Conservation (phyloP, 176 grass and related monocot genomes). For the Juncus effusus region DNA sequence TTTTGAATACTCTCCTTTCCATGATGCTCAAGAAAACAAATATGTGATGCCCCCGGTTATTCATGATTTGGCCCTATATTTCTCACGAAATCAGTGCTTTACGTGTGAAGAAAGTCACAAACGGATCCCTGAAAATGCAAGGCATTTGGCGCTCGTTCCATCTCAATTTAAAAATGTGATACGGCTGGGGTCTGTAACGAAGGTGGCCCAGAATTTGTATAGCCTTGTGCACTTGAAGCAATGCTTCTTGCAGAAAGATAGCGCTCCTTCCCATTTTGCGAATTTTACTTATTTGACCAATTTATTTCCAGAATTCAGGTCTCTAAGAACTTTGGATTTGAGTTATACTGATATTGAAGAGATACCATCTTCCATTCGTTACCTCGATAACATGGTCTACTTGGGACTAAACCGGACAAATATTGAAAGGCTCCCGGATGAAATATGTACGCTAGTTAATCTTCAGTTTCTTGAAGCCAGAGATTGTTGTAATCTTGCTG, state of each 20-base stretch:
- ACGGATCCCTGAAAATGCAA: too few relatives aligned
- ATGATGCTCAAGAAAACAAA: slow-evolving; percentile 11
- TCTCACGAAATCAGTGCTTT: too few relatives aligned
- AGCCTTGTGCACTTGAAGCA: neutral
- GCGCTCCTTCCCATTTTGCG: slow-evolving; percentile 8
- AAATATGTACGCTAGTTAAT: slow-evolving; percentile 9
- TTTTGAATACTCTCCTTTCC: slow-evolving; percentile 21
- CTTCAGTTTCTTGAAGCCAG: slow-evolving; percentile 31
- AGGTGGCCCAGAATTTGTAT: neutral
- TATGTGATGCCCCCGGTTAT: slow-evolving; percentile 35
- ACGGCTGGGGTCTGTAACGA: neutral
- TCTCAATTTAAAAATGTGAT: neutral
- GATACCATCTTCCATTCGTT: slow-evolving; percentile 29
- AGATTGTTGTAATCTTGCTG: slow-evolving; percentile 25
- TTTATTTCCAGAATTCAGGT: slow-evolving; percentile 21
- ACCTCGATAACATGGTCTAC: slow-evolving; percentile 24
- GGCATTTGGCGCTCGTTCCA: slow-evolving; percentile 18
- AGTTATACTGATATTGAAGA: slow-evolving; percentile 18
- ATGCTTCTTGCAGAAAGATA: slow-evolving; percentile 8
- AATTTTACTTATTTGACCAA: slow-evolving; percentile 22
- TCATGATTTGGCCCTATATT: neutral
- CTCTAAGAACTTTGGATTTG: slow-evolving; percentile 37
- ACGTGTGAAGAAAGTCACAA: too few relatives aligned
- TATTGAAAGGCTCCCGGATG: slow-evolving; percentile 22
- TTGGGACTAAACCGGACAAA: slow-evolving; percentile 33